phyloP scores from a whole-genome alignment of 371 early-diverging fungal genomes.

The Dichotomocladium elegans region DNA sequence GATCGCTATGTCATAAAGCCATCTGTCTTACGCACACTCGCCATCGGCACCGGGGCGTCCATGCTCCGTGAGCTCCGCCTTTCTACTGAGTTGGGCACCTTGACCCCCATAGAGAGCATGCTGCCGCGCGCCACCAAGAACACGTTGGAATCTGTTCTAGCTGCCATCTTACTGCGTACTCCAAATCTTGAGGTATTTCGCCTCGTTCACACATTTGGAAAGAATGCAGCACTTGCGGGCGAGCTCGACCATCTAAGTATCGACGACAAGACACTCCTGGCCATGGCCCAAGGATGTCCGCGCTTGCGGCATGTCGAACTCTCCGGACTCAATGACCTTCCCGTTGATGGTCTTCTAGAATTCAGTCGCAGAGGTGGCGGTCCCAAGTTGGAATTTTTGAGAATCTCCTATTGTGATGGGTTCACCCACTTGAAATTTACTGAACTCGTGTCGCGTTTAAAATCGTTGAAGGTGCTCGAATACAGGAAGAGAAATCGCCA shows the following conservation, averaged over 20 bases:
- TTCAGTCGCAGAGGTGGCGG: neutral
- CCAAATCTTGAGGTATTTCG: neutral
- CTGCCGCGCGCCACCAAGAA: neutral
- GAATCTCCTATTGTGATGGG: no score
- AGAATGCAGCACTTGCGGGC: neutral
- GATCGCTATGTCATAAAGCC: neutral
- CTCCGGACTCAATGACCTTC: neutral
- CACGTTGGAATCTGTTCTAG: neutral
- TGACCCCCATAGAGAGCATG: neutral
- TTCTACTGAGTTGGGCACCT: no score
- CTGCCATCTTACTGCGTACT: neutral
- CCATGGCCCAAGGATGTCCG: neutral
- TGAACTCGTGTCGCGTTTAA: no score
- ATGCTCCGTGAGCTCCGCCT: neutral
- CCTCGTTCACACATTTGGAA: neutral
- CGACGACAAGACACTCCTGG: neutral
- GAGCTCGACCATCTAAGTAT: neutral
- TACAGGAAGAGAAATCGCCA: no score
- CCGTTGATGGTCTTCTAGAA: neutral
- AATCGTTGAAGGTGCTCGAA: no score
- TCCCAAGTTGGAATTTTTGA: no score
- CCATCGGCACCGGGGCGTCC: neutral
- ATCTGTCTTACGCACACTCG: no score
- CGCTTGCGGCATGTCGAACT: neutral
- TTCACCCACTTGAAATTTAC: no score